Evolutionary conservation across 2,329 filamentous ascomycete species (phyloP).

Genomic region (Clarireedia hainanense): DNA sequence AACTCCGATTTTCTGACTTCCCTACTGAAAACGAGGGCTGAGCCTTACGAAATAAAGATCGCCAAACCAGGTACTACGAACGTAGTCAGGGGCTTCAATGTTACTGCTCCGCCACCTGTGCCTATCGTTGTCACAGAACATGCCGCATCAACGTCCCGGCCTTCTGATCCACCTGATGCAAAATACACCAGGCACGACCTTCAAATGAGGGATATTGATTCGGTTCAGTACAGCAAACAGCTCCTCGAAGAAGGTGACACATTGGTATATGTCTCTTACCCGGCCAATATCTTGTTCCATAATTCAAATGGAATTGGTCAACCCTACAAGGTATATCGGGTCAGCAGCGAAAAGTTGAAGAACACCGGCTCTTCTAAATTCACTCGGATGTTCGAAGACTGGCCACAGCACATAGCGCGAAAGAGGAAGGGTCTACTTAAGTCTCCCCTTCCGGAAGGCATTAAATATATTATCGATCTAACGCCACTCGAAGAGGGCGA

Average conservation of each 20-base stretch:
- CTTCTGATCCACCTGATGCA: neutral
- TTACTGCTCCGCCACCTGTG: neutral
- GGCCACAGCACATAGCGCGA: conserved; percentile 34
- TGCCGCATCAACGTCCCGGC: neutral
- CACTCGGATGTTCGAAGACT: conserved; percentile 36
- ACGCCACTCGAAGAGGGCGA: conserved; percentile 56
- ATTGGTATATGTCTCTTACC: conserved; percentile 33
- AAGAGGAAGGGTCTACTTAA: conserved; percentile 27
- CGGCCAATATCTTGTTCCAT: conserved; percentile 26
- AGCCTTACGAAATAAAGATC: too few species aligned
- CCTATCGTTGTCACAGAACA: neutral
- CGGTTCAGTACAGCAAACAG: conserved; percentile 16
- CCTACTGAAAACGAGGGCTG: too few species aligned
- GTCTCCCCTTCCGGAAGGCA: conserved; percentile 30
- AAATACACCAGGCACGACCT: neutral
- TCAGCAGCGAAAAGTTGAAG: conserved; percentile 40
- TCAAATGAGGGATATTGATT: conserved; percentile 11
- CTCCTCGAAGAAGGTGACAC: conserved; percentile 34
- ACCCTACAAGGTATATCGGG: conserved; percentile 33
- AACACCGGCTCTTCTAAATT: conserved; percentile 41
- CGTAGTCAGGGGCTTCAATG: too few species aligned
- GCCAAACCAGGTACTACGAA: too few species aligned
- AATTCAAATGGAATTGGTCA: conserved; percentile 21
- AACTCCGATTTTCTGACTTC: too few species aligned
- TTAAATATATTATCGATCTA: conserved; percentile 55